These are phyloP conservation scores for Fragaria iinumae DNA, from an alignment of 306 rosid genomes.

Conservation along the genomic window DNA sequence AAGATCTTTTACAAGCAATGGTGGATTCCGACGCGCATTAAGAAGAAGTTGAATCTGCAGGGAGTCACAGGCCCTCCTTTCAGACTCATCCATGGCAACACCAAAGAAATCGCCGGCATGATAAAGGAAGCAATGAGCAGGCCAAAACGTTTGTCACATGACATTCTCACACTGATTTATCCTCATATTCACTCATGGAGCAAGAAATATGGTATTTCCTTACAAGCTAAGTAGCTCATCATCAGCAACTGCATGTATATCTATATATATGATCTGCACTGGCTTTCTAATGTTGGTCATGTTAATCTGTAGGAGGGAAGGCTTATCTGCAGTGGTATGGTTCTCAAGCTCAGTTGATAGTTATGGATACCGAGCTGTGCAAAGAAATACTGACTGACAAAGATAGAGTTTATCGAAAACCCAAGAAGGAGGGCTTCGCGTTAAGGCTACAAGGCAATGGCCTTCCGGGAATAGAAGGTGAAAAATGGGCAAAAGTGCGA, in stretches of 20 bases:
- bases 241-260: neutral
- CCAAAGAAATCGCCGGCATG: conserved; percentile 24
- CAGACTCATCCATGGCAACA: conserved; percentile 26
- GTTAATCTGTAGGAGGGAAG: conserved; percentile 22
- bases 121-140: conserved; percentile 16
- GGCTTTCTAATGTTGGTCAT: neutral
- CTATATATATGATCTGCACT: neutral
- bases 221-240: too few relatives aligned
- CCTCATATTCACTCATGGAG: conserved; percentile 21
- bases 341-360: conserved; percentile 23
- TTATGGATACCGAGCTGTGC: conserved; percentile 33
- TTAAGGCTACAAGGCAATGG: conserved; percentile 2
- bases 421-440: conserved; percentile 1
- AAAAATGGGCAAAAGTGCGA: neutral
- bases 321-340: conserved; percentile 37
- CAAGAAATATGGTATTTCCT: conserved; percentile 9
- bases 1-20: conserved; percentile 25
- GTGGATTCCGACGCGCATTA: conserved; percentile 30
- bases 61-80: conserved; percentile 43
- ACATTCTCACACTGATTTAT: conserved; percentile 14
- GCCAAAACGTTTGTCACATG: conserved; percentile 26
- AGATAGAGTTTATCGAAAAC: conserved; percentile 14
- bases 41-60: conserved; percentile 11
- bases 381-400: conserved; percentile 33
- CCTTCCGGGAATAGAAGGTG: conserved; percentile 12